phyloP scores from a whole-genome alignment of 1,139 yeast genomes.

The Suhomyces anneliseae region DNA sequence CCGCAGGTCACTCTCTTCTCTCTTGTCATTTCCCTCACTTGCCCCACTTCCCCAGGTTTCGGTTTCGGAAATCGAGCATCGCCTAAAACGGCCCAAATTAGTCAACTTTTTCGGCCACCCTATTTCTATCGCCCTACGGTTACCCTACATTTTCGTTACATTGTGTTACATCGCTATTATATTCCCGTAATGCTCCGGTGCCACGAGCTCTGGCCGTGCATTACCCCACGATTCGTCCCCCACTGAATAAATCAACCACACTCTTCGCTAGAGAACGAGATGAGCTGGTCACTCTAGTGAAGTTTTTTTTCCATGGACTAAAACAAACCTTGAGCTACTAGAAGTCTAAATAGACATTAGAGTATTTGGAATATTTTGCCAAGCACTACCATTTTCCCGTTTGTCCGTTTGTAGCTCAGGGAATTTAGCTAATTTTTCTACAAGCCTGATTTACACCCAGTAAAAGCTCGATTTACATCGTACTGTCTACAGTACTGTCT shows the following conservation, averaged over 20 bases:
- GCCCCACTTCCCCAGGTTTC: slow-evolving; percentile 13
- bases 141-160: neutral
- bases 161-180: neutral
- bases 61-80: neutral
- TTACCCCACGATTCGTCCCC: slow-evolving; percentile 5
- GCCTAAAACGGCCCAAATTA: neutral
- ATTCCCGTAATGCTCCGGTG: slow-evolving; percentile 1
- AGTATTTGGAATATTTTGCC: no score
- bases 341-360: no score
- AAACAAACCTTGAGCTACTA: no score
- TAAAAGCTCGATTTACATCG: no score
- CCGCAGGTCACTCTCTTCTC: neutral
- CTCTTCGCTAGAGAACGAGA: no score
- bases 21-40: neutral
- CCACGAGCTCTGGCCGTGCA: neutral
- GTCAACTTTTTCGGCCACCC: neutral
- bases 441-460: neutral
- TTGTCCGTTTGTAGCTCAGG: no score
- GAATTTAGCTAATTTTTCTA: no score
- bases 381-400: neutral
- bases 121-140: slow-evolving; percentile 7
- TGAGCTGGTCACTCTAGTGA: no score
- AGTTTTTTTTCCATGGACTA: no score
- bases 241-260: no score
- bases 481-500: no score